phyloP scores from a whole-genome alignment of 345 rosid species.

The Gossypium herbaceum region DNA sequence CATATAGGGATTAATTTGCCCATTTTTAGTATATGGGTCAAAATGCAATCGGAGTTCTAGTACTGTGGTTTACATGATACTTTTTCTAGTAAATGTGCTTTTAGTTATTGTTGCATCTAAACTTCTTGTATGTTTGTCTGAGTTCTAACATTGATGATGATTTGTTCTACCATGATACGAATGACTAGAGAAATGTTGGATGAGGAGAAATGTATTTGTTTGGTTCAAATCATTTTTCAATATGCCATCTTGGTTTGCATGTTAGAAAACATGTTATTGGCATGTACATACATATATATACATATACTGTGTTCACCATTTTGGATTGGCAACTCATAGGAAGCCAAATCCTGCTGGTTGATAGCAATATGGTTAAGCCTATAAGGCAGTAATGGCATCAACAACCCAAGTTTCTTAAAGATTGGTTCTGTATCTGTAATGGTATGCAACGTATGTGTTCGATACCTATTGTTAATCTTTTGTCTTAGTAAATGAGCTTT shows the following conservation, averaged over 20 bases:
- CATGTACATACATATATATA: not conserved
- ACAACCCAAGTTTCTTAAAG: not conserved
- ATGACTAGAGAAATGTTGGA: not conserved
- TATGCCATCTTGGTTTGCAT: not conserved
- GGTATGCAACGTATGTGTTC: no score
- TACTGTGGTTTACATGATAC: no score
- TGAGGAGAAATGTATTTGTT: not conserved
- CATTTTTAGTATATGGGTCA: no score
- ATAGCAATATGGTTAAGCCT: not conserved
- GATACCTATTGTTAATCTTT: no score
- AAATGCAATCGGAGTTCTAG: no score
- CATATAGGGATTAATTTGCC: no score
- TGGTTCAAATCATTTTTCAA: not conserved
- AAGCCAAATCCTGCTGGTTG: not conserved
- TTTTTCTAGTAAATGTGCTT: not conserved
- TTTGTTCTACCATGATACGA: not conserved
- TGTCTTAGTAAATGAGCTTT: not conserved
- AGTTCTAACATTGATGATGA: not conserved
- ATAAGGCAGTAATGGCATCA: not conserved
- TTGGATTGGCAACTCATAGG: not conserved
- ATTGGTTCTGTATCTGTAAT: not conserved
- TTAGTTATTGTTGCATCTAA: not conserved
- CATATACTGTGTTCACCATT: not conserved
- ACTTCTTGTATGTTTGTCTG: not conserved
- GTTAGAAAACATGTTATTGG: not conserved